These are phyloP conservation scores for Sporothrix protearum DNA, from an alignment of 2,329 filamentous ascomycete genomes.

Conservation along the genomic window DNA sequence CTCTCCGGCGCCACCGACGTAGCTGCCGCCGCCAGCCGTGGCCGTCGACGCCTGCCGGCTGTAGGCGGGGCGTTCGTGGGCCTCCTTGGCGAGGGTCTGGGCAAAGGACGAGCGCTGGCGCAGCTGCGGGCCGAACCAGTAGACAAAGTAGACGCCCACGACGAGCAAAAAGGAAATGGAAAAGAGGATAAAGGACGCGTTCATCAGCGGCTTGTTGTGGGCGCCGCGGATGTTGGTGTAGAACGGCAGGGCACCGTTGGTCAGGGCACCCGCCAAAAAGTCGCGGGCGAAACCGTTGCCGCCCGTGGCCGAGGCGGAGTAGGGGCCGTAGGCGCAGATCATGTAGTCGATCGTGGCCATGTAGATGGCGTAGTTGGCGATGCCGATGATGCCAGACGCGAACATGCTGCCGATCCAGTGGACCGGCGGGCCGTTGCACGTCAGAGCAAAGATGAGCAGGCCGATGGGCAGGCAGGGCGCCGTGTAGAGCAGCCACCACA, in stretches of 20 bases:
- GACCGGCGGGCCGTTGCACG: slow-evolving; percentile 58
- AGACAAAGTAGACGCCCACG: slow-evolving; percentile 62
- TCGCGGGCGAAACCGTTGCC: slow-evolving; percentile 73
- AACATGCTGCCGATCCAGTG: slow-evolving; percentile 68
- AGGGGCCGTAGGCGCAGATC: slow-evolving; percentile 66
- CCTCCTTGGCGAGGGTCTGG: slow-evolving; percentile 54
- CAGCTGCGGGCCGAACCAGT: slow-evolving; percentile 59
- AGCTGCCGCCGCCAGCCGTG: too few species aligned
- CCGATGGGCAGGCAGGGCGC: slow-evolving; percentile 62
- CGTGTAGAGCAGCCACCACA: slow-evolving; percentile 62
- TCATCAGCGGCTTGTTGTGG: slow-evolving; percentile 48
- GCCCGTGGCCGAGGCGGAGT: slow-evolving; percentile 70
- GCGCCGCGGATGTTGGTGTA: slow-evolving; percentile 55
- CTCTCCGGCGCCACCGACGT: too few species aligned
- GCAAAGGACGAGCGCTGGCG: slow-evolving; percentile 62
- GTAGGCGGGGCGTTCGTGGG: not conserved
- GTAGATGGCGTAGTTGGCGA: slow-evolving; percentile 71
- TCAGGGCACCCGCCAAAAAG: slow-evolving; percentile 68
- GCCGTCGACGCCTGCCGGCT: not conserved
- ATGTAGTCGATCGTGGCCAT: slow-evolving; percentile 78
- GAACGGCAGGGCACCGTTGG: slow-evolving; percentile 63
- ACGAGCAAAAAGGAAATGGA: slow-evolving; percentile 60
- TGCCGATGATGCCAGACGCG: slow-evolving; percentile 62
- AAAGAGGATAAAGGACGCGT: slow-evolving; percentile 62
- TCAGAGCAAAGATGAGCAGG: slow-evolving; percentile 67